Conservation (phyloP, 441 rosid genomes). For the Arabidopsis hybrid region DNA sequence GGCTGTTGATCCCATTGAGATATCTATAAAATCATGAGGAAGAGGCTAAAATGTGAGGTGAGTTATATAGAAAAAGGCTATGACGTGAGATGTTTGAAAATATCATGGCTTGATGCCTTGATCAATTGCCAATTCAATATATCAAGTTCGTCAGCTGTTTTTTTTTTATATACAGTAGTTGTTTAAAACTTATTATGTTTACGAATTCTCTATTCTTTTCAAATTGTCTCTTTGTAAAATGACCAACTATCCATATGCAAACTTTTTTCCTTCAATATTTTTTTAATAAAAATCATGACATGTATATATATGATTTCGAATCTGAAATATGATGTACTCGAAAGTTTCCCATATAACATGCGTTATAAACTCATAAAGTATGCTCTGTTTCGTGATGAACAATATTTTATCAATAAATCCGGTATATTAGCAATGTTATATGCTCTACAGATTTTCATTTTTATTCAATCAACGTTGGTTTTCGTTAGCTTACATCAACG, state of each 20-base stretch:
- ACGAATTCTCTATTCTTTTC: not conserved
- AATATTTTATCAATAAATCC: not conserved
- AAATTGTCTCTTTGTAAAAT: not conserved
- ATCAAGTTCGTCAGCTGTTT: not conserved
- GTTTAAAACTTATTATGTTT: not conserved
- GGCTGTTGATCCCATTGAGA: constrained; percentile 43
- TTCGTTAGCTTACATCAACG: not conserved
- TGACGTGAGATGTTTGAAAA: not conserved
- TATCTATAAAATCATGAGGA: not conserved
- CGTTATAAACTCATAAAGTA: not conserved
- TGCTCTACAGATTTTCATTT: not conserved
- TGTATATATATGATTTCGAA: not conserved
- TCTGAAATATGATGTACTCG: not conserved
- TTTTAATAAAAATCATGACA: not conserved
- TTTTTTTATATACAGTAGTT: not conserved
- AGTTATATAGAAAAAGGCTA: not conserved
- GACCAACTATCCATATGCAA: not conserved
- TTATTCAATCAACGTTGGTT: not conserved
- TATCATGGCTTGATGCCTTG: not conserved
- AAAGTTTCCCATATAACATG: not conserved
- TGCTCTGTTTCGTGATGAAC: too few species aligned
- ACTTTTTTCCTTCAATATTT: not conserved
- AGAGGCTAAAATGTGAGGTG: not conserved
- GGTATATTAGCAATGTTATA: not conserved
- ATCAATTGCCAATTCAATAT: not conserved